phyloP scores from a whole-genome alignment of 768 basidiomycete genomes.

The Pleurotus pulmonarius region DNA sequence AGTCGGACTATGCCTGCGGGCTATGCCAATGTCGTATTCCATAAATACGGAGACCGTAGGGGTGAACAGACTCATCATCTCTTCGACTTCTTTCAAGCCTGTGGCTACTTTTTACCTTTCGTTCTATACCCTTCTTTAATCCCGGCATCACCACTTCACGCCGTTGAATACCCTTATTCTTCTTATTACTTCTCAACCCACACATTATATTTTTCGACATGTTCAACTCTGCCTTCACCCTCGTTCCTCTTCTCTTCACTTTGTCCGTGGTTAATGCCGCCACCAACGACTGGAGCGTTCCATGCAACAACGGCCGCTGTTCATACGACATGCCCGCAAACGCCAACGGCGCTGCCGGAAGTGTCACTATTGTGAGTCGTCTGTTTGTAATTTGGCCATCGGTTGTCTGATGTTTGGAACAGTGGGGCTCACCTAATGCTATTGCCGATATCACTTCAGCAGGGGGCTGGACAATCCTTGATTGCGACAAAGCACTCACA shows the following conservation, averaged over 20 bases:
- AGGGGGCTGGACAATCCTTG: conserved; percentile 1
- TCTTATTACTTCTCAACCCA: not conserved
- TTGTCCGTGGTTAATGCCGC: not conserved
- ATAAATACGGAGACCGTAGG: too few relatives aligned
- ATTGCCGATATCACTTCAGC: conserved; percentile 2
- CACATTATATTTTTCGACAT: not conserved
- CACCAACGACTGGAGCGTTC: not conserved
- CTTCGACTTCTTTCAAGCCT: conserved; percentile 1
- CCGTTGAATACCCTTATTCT: conserved; percentile 1
- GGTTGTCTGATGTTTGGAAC: not conserved
- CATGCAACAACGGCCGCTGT: conserved; percentile 9
- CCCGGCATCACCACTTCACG: not conserved
- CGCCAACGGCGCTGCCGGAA: not conserved
- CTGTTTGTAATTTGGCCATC: not conserved
- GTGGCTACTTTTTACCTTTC: not conserved
- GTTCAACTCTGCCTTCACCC: conserved; percentile 1
- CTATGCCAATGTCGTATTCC: too few relatives aligned
- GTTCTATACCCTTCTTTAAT: not conserved
- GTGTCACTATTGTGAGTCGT: conserved; percentile 10
- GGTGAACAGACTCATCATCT: too few relatives aligned
- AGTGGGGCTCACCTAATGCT: conserved; percentile 1
- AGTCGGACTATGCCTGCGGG: too few relatives aligned
- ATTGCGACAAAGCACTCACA: not conserved
- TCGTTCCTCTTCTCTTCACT: not conserved
- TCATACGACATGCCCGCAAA: conserved; percentile 11